Conservation (phyloP, 495 filamentous ascomycete genomes). For the Tuber umbilicatum region DNA sequence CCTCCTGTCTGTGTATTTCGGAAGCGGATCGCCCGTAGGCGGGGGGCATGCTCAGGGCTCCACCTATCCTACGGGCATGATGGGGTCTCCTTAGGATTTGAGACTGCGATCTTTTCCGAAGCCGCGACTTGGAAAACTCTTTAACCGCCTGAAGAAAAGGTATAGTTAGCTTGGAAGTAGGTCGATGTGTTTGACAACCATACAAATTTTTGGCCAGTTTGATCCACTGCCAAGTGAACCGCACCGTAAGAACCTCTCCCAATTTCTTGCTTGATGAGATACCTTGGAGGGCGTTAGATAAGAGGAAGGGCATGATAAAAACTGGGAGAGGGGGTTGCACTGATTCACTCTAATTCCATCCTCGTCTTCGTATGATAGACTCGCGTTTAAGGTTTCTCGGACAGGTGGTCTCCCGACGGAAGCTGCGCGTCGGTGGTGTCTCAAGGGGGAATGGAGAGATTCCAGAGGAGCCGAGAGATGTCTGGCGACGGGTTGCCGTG, state of each 20-base stretch:
- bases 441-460: conserved; percentile 54
- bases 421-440: conserved; percentile 68
- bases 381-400: conserved; percentile 86
- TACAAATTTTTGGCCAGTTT: conserved; percentile 90
- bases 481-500: conserved; percentile 13
- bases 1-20: conserved; percentile 49
- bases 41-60: conserved; percentile 19
- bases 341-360: conserved; percentile 47
- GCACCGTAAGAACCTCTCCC: conserved; percentile 91
- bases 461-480: conserved; percentile 22
- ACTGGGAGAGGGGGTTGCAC: conserved; percentile 26
- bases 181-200: conserved; percentile 20
- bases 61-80: conserved; percentile 50
- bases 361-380: conserved; percentile 76
- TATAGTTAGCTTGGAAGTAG: conserved; percentile 10
- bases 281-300: conserved; percentile 50
- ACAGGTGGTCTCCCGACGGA: conserved; percentile 45
- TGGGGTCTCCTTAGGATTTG: conserved; percentile 72
- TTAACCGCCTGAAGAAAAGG: conserved; percentile 67
- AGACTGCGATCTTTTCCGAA: conserved; percentile 90
- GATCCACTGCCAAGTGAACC: conserved; percentile 85
- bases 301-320: not conserved
- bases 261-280: conserved; percentile 89
- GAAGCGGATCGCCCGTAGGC: conserved; percentile 38
- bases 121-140: conserved; percentile 88